phyloP scores from a whole-genome alignment of 495 filamentous ascomycete genomes.

The Penicillium waksmanii region DNA sequence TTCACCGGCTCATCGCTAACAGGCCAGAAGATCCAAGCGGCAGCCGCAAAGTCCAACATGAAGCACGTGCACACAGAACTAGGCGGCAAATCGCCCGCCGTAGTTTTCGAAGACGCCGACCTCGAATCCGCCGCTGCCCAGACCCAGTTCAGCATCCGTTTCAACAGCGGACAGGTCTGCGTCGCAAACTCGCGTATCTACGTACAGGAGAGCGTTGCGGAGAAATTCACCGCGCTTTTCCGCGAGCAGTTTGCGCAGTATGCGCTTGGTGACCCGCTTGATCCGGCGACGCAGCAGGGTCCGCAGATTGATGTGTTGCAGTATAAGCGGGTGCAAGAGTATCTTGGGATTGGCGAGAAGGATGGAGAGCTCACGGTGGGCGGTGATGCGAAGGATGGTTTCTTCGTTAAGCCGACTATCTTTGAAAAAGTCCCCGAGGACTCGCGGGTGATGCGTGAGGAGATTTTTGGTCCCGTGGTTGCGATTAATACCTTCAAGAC shows the following conservation, averaged over 20 bases:
- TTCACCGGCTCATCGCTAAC: slow-evolving; percentile 88
- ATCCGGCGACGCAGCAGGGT: slow-evolving; percentile 72
- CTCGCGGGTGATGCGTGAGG: slow-evolving; percentile 67
- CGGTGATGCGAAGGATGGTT: slow-evolving; percentile 64
- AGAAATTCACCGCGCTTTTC: slow-evolving; percentile 74
- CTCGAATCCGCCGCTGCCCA: slow-evolving; percentile 81
- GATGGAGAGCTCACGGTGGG: slow-evolving; percentile 75
- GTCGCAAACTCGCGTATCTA: slow-evolving; percentile 85
- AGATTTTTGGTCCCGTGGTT: slow-evolving; percentile 88
- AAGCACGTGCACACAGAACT: slow-evolving; percentile 95
- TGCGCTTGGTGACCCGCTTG: slow-evolving; percentile 76
- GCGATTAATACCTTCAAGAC: slow-evolving; percentile 78
- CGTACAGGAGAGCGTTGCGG: slow-evolving; percentile 79
- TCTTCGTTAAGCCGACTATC: slow-evolving; percentile 71
- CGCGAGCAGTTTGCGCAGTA: slow-evolving; percentile 66
- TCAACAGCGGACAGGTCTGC: slow-evolving; percentile 88
- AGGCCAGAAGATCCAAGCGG: slow-evolving; percentile 84
- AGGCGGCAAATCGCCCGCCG: slow-evolving; percentile 84
- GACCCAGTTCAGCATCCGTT: slow-evolving; percentile 70
- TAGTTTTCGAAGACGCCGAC: slow-evolving; percentile 90
- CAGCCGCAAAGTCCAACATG: slow-evolving; percentile 76
- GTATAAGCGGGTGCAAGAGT: slow-evolving; percentile 76
- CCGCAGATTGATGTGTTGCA: slow-evolving; percentile 85
- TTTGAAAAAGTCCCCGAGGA: slow-evolving; percentile 68
- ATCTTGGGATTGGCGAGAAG: slow-evolving; percentile 72